Conservation (phyloP, 305 asterid species). For the Petunia hybrid region DNA sequence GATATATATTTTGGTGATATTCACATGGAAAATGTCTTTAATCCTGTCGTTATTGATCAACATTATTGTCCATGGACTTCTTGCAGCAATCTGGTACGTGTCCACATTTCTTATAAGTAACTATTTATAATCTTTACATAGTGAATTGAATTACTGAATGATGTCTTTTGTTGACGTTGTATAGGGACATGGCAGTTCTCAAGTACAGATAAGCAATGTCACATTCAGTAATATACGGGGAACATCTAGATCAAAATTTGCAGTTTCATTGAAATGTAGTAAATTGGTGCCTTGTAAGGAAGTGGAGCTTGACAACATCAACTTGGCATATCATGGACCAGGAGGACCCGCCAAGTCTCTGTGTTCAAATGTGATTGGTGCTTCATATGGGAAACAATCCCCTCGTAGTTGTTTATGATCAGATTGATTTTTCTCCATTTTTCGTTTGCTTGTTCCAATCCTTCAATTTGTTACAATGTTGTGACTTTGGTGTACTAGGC, state of each 20-base stretch:
- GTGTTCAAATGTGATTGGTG: constrained; percentile 31
- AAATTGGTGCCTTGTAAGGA: constrained; percentile 32
- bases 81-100: constrained; percentile 47
- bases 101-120: too few species aligned
- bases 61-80: constrained; percentile 53
- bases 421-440: neutral
- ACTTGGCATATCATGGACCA: constrained; percentile 28
- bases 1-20: constrained; percentile 52
- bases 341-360: constrained; percentile 29
- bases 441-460: neutral
- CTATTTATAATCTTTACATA: neutral
- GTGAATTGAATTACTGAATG: neutral
- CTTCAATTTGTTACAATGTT: neutral
- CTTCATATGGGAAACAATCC: constrained; percentile 25
- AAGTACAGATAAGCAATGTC: constrained; percentile 34
- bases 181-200: neutral
- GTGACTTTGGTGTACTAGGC: neutral
- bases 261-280: constrained; percentile 31
- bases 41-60: constrained; percentile 77
- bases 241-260: constrained; percentile 34
- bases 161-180: neutral
- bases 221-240: constrained; percentile 40
- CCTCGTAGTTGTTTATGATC: constrained; percentile 36
- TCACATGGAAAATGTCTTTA: constrained; percentile 48
- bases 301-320: constrained; percentile 33